These are phyloP conservation scores for Malus domestica DNA, from an alignment of 306 rosid species.

Conservation along the genomic window ASM211411v1 NC_041789.1:30588001-30588500, in stretches of 20 bases:
- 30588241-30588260: too few relatives aligned
- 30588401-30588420: neutral
- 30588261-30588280: rapidly evolving
- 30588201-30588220: rapidly evolving
- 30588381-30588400: neutral
- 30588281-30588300: too few relatives aligned
- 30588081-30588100: neutral
- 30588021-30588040: slow-evolving; percentile 5
- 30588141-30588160: neutral
- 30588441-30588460: neutral
- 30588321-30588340: neutral
- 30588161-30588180: neutral
- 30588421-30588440: neutral
- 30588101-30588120: neutral
- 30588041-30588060: neutral
- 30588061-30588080: slow-evolving; percentile 2
- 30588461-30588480: too few relatives aligned
- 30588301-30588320: too few relatives aligned
- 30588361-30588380: neutral
- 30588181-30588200: too few relatives aligned
- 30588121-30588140: neutral
- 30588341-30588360: neutral
- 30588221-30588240: rapidly evolving
- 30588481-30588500: slow-evolving; percentile 20
- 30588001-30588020: neutral